phyloP scores from a whole-genome alignment of 2,329 filamentous ascomycete genomes.

The Juglanconis juglandina region DNA sequence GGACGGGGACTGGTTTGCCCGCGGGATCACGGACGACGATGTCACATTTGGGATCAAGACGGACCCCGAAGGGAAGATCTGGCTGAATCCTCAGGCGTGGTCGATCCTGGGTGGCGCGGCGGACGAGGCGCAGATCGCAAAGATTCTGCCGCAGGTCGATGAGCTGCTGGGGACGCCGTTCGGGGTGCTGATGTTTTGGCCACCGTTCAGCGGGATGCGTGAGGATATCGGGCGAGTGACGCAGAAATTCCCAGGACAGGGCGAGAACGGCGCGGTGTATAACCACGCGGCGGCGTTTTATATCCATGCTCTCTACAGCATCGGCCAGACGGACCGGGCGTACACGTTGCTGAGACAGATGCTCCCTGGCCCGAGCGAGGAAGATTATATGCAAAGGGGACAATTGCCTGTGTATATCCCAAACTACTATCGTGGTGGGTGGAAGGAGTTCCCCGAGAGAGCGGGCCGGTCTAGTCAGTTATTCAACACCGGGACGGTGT shows the following conservation, averaged over 20 bases:
- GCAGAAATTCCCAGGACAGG: slow-evolving; percentile 55
- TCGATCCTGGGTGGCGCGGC: slow-evolving; percentile 53
- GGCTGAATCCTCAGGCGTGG: slow-evolving; percentile 57
- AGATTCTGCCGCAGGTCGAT: slow-evolving; percentile 48
- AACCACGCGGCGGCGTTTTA: slow-evolving; percentile 57
- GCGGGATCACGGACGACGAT: slow-evolving; percentile 55
- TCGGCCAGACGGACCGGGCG: slow-evolving; percentile 47
- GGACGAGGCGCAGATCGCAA: slow-evolving; percentile 35
- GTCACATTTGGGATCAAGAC: slow-evolving; percentile 49
- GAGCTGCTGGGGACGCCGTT: slow-evolving; percentile 50
- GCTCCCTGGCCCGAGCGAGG: slow-evolving; percentile 49
- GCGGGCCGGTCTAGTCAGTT: slow-evolving; percentile 54
- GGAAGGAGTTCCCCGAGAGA: slow-evolving; percentile 45
- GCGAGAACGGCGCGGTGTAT: slow-evolving; percentile 57
- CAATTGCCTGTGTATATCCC: slow-evolving; percentile 57
- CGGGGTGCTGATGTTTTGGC: slow-evolving; percentile 54
- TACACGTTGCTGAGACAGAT: slow-evolving; percentile 50
- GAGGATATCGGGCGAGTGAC: slow-evolving; percentile 58
- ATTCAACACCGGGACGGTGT: slow-evolving; percentile 57
- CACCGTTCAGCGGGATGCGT: slow-evolving; percentile 52
- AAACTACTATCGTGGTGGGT: slow-evolving; percentile 56
- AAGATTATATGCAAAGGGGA: slow-evolving; percentile 49
- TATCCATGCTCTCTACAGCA: slow-evolving; percentile 49
- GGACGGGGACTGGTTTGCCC: slow-evolving; percentile 55
- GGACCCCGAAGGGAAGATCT: slow-evolving; percentile 53